A percentile compares a stretch with the other conserved stretches of the same genome.
Evolutionary conservation across 2,329 filamentous ascomycete species (phyloP).

Genomic region (Ceratocystis lukuohia): DNA sequence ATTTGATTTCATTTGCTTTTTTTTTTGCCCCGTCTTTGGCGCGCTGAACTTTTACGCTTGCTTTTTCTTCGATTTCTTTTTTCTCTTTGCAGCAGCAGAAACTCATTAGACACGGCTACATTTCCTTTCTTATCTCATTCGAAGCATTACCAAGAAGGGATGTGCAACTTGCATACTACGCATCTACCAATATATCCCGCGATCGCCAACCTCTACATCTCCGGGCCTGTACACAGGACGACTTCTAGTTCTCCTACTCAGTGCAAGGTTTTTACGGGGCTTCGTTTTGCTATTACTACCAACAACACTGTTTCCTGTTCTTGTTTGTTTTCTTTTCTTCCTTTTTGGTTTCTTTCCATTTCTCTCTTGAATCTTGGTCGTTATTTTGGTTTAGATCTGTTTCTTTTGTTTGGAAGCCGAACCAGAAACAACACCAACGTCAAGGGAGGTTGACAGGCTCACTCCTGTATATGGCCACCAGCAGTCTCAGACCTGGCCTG

Average conservation of each 20-base stretch:
- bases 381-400: not conserved
- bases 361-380: not conserved
- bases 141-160: not conserved
- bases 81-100: conserved; percentile 11
- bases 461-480: conserved; percentile 8
- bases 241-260: not conserved
- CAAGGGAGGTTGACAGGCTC: not conserved
- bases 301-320: conserved; percentile 8
- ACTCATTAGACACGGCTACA: conserved; percentile 9
- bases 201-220: not conserved
- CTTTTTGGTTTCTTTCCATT: not conserved
- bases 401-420: not conserved
- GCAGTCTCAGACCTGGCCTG: conserved; percentile 9
- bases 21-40: not conserved
- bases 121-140: conserved; percentile 4
- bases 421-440: not conserved
- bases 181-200: not conserved
- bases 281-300: conserved; percentile 9
- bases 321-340: conserved; percentile 3
- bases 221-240: not conserved
- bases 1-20: conserved; percentile 7
- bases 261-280: not conserved
- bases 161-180: not conserved
- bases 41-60: not conserved
- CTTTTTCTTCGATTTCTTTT: conserved; percentile 15